Evolutionary conservation across 179 eudicot species (phyloP).

Genomic region (Spinacia oleracea): DNA sequence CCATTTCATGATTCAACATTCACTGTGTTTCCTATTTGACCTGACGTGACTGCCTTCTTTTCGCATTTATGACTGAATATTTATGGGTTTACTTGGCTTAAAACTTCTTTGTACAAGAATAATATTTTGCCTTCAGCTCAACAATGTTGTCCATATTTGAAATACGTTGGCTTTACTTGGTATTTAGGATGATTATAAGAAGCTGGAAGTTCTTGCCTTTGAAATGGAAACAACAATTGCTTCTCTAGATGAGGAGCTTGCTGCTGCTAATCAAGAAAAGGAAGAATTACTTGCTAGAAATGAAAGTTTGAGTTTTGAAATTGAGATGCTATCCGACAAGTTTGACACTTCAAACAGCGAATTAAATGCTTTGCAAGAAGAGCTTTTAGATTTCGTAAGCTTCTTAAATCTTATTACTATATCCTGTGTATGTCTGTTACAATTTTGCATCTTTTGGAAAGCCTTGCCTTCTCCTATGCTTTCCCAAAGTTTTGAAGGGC

Average conservation of each 20-base stretch:
- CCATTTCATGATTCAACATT: too few species aligned
- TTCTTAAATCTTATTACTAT: conserved; percentile 17
- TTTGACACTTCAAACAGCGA: conserved; percentile 53
- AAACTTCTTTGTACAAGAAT: neutral
- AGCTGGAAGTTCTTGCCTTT: conserved; percentile 89
- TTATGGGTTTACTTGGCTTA: neutral
- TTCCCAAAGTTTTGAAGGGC: conserved; percentile 4
- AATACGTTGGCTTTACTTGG: conserved; percentile 19
- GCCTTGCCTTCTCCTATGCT: conserved; percentile 4
- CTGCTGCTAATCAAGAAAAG: conserved; percentile 61
- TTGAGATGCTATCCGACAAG: conserved; percentile 61
- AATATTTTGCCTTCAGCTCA: conserved; percentile 4
- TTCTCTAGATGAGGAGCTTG: conserved; percentile 76
- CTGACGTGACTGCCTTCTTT: neutral
- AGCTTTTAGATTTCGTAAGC: conserved; percentile 59
- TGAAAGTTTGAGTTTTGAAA: conserved; percentile 62
- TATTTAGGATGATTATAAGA: conserved; percentile 74
- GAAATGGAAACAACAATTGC: conserved; percentile 95
- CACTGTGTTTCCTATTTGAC: neutral
- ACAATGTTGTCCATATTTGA: conserved; percentile 8
- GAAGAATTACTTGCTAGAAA: conserved; percentile 48
- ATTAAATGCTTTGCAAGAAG: conserved; percentile 51
- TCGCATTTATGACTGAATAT: neutral
- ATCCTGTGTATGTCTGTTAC: neutral
- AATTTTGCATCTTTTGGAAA: neutral